Percentiles rank a stretch among this genome's conserved stretches.
Evolutionary conservation across 139 green algal species (phyloP).

Genomic region (Chlamydomonas sp.): DNA sequence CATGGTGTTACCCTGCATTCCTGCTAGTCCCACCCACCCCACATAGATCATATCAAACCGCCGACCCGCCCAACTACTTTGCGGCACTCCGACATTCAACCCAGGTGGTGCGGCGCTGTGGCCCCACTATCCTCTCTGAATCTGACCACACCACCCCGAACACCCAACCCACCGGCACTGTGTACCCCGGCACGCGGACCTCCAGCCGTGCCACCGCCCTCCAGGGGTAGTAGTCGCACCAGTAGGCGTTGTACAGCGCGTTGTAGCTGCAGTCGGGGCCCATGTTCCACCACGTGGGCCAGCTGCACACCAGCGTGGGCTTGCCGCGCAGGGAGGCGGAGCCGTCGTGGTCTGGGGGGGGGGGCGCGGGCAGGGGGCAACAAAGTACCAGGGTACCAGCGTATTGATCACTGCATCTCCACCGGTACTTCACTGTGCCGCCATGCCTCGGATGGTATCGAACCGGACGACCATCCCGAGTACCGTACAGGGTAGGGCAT

Average conservation of each 20-base stretch:
- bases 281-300: constrained; percentile 65
- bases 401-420: too few relatives aligned
- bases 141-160: not conserved
- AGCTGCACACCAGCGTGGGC: constrained; percentile 59
- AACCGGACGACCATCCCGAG: too few relatives aligned
- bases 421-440: too few relatives aligned
- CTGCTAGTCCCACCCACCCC: too few relatives aligned
- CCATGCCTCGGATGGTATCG: too few relatives aligned
- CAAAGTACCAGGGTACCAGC: too few relatives aligned
- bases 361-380: not conserved
- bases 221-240: constrained; percentile 57
- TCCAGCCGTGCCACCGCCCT: constrained; percentile 58
- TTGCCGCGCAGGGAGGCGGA: constrained; percentile 37
- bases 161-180: constrained; percentile 38
- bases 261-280: constrained; percentile 48
- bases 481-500: too few relatives aligned
- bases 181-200: constrained; percentile 63
- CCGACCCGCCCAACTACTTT: too few relatives aligned
- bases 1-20: too few relatives aligned
- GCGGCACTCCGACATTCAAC: too few relatives aligned
- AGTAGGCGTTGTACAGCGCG: constrained; percentile 17
- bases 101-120: too few relatives aligned
- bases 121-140: not conserved
- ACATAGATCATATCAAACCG: too few relatives aligned
- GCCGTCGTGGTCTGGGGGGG: constrained; percentile 59